Evolutionary conservation across 345 rosid species (phyloP), one percentile per base, ranked within the genome.

Genomic region (Eutrema japonicum): DNA sequence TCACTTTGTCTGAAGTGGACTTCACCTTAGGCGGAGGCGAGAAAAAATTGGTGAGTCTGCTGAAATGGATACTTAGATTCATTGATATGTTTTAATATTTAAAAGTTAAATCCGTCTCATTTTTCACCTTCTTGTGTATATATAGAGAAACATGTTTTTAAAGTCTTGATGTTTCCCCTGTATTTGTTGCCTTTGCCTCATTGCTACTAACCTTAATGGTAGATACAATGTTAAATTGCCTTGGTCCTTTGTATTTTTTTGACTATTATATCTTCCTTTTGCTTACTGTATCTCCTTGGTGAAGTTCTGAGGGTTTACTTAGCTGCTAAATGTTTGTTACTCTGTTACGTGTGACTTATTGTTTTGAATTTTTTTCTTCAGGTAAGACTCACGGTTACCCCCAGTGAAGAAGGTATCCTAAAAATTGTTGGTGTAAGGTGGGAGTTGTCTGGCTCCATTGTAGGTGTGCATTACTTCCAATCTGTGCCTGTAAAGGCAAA

Each of bases 331-430:
- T 62, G 59, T 67, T 69, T 46, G 70, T 69, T 69, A 76, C 43
- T 68, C 63, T 46, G 71, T 63, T 69, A 76, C 45, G 4, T 40
- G 45, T 63, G 41, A 51, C 73, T 43, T 42, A 75, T 43, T 60
- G 32, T 52, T 38, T 33, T 29, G 58, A 5, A 22, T 22, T 38
- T 37, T 16, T 62, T 49, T 50, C 26, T 66, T 65, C 53, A 95
- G 99, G 97, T 92, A 77, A 87, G 89, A 84, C 88, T 90, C 48
- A 83, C 83, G 18, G 97, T 95, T 60, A 95, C 91, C 70, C 96
- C 99, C 29, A 80, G 65, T 60, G 85, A 79, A 49, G 98, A 92
- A 92, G 98, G 99, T 75, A 72, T 65, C 79, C 88, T 95, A 51
- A 95, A 82, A 80, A 84, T 95, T 82, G 83, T 85, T 16, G 99